Evolutionary conservation across 495 filamentous ascomycete species (phyloP).

Genomic region (Pseudomonodictys pantanalensis): DNA sequence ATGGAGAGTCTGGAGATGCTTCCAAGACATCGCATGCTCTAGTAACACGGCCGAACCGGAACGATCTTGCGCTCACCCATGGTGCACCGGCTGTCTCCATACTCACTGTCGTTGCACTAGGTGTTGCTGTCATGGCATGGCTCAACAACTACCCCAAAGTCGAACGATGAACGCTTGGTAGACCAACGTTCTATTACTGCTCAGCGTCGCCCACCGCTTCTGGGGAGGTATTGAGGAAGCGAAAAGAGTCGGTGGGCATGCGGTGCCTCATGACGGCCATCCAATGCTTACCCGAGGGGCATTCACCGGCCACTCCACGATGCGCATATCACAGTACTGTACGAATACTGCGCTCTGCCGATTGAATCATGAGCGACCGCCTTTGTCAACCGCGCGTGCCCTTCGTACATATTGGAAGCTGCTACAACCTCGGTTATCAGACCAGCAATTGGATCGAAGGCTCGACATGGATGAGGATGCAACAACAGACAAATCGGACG

Average conservation of each 20-base stretch:
- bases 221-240: background rate
- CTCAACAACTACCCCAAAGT: slow-evolving; percentile 82
- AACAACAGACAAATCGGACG: too few species aligned
- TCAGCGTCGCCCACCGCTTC: slow-evolving; percentile 1
- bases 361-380: too few species aligned
- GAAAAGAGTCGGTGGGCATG: background rate
- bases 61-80: slow-evolving; percentile 51
- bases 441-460: too few species aligned
- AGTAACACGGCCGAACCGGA: slow-evolving; percentile 34
- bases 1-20: slow-evolving; percentile 41
- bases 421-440: too few species aligned
- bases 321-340: too few species aligned
- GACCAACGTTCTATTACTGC: background rate
- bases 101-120: slow-evolving; percentile 82
- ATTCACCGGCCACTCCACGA: too few species aligned
- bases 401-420: too few species aligned
- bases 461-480: too few species aligned
- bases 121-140: slow-evolving; percentile 90
- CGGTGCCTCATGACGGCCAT: too few species aligned
- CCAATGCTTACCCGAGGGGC: too few species aligned
- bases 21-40: slow-evolving; percentile 37
- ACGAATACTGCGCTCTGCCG: too few species aligned
- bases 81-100: slow-evolving; percentile 82
- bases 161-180: slow-evolving; percentile 49
- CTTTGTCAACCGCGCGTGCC: too few species aligned